A percentile compares a stretch with the other conserved stretches of the same genome.
phyloP scores from a whole-genome alignment of 371 early-diverging fungal species.

The Apophysomyces elegans region DNA sequence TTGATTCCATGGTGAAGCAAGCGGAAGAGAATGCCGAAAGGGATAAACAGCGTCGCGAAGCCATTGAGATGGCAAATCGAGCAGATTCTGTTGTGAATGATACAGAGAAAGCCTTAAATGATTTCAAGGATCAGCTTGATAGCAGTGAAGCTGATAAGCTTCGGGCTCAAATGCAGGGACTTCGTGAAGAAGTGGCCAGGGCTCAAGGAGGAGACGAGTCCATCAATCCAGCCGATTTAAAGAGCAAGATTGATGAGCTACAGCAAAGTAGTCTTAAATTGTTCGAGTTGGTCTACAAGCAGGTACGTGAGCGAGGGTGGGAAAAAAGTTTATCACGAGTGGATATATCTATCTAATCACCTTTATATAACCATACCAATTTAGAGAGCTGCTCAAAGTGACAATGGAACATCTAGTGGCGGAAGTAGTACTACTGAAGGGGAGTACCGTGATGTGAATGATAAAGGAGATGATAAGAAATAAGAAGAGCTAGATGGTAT shows the following conservation, averaged over 20 bases:
- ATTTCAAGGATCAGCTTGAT: constrained; percentile 90
- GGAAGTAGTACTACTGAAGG: constrained; percentile 25
- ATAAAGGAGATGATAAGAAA: constrained; percentile 28
- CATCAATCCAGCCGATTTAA: constrained; percentile 64
- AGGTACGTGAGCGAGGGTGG: constrained; percentile 63
- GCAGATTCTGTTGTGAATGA: constrained; percentile 87
- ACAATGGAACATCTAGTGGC: neutral
- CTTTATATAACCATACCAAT: neutral
- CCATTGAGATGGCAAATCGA: constrained; percentile 87
- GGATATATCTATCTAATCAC: too few relatives aligned
- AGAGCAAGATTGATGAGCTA: constrained; percentile 70
- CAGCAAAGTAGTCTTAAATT: constrained; percentile 86
- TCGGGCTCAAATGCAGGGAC: constrained; percentile 68
- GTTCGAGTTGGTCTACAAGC: constrained; percentile 93
- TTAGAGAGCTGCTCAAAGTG: constrained; percentile 26
- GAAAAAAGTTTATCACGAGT: neutral
- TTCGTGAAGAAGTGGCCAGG: constrained; percentile 68
- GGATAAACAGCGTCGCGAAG: constrained; percentile 85
- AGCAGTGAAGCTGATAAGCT: constrained; percentile 76
- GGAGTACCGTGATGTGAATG: constrained; percentile 31
- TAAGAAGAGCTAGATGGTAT: constrained; percentile 1
- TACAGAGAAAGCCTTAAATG: constrained; percentile 87
- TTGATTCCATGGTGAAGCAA: constrained; percentile 88
- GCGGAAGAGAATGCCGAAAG: constrained; percentile 84
- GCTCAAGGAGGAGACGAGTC: constrained; percentile 63